Conservation (phyloP, 495 filamentous ascomycete genomes). For the Podospora anserina region DNA sequence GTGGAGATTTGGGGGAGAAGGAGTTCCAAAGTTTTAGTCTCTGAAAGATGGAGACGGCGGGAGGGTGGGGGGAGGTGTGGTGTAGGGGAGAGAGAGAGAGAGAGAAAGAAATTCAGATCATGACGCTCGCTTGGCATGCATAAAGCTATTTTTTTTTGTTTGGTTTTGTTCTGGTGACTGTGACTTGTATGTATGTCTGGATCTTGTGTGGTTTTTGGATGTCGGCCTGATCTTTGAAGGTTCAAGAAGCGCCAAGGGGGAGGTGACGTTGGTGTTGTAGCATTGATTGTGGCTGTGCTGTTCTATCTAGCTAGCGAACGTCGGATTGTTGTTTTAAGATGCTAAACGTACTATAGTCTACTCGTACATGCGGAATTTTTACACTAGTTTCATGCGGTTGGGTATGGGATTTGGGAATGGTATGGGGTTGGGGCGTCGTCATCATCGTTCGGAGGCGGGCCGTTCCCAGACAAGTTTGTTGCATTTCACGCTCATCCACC, state of each 20-base stretch:
- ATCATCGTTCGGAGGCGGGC: not conserved
- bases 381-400: not conserved
- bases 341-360: not conserved
- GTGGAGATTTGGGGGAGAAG: not conserved
- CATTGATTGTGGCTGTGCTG: too few species aligned
- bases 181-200: not conserved
- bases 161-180: not conserved
- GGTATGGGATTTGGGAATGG: not conserved
- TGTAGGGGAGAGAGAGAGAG: not conserved
- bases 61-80: too few species aligned
- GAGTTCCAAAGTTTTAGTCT: not conserved
- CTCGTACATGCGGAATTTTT: not conserved
- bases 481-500: too few species aligned
- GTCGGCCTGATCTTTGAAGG: not conserved
- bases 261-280: not conserved
- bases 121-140: conserved; percentile 40
- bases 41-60: not conserved
- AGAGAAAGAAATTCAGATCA: conserved; percentile 20
- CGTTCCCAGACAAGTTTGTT: not conserved
- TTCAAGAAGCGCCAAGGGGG: not conserved
- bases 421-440: not conserved
- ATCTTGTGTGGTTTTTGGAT: not conserved
- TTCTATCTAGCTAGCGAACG: too few species aligned
- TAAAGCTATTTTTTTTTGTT: not conserved
- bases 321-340: too few species aligned